Evolutionary conservation across 2,329 filamentous ascomycete species (phyloP).

Genomic region (Leptodontidium sp.): DNA sequence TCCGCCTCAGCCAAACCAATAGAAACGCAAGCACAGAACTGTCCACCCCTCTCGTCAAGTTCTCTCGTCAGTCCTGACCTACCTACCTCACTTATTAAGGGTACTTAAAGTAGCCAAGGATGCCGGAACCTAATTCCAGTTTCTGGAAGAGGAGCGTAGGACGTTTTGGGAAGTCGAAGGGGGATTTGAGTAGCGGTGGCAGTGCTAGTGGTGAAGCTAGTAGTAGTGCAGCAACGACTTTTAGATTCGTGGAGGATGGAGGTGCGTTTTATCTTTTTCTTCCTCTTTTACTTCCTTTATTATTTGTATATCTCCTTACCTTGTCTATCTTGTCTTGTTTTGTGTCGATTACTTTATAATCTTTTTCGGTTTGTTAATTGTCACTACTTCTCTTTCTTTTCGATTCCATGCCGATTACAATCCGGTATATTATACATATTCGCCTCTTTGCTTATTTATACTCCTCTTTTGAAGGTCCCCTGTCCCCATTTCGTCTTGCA

Average conservation of each 20-base stretch:
- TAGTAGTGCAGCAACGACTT: not conserved
- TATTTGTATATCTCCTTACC: not conserved
- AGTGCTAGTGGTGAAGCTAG: not conserved
- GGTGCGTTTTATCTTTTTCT: not conserved
- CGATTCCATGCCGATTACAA: too few species aligned
- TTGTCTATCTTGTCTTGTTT: not conserved
- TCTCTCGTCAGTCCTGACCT: too few species aligned
- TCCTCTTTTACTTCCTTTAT: not conserved
- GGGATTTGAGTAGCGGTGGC: not conserved
- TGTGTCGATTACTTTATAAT: not conserved
- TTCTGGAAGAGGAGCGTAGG: slow-evolving; percentile 17
- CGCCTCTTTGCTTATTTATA: too few species aligned
- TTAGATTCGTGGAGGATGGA: slow-evolving; percentile 14
- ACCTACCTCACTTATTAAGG: too few species aligned
- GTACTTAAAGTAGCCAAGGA: not conserved
- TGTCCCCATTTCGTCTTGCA: too few species aligned
- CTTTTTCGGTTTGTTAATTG: too few species aligned
- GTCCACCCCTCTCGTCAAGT: too few species aligned
- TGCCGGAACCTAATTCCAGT: not conserved
- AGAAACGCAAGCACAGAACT: too few species aligned
- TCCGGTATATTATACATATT: too few species aligned
- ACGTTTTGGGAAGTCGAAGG: not conserved
- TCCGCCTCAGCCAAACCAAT: too few species aligned
- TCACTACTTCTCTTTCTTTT: too few species aligned
- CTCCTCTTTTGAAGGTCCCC: too few species aligned